These are phyloP conservation scores for Talaromyces sp. DNA, from an alignment of 2,329 filamentous ascomycete species.

Conservation along the genomic window DNA sequence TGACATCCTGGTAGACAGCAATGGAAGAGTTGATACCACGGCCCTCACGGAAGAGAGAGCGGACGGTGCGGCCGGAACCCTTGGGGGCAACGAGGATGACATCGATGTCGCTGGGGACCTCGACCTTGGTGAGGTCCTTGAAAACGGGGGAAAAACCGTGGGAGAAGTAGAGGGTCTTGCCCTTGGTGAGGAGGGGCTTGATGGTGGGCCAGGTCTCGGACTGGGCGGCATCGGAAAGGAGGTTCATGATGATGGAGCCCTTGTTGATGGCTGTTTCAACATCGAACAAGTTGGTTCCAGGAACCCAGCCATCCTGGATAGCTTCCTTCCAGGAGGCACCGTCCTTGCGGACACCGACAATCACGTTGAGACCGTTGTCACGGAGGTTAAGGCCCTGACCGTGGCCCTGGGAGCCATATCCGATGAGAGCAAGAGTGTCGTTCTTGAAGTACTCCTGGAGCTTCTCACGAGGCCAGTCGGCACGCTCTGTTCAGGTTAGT, in stretches of 20 bases:
- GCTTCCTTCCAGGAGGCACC: conserved; percentile 98
- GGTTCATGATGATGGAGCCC: conserved; percentile 97
- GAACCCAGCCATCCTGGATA: conserved; percentile 92
- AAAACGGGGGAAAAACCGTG: conserved; percentile 99
- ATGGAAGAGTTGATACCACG: conserved; percentile 99
- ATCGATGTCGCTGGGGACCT: conserved; percentile 90
- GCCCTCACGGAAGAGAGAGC: conserved; percentile 97
- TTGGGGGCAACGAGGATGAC: conserved; percentile 99
- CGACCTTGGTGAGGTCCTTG: conserved; percentile 98
- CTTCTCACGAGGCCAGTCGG: conserved; percentile 98
- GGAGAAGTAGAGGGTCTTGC: conserved; percentile 99
- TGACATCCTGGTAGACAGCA: conserved; percentile 97
- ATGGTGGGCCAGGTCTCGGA: conserved; percentile 97
- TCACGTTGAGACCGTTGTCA: conserved; percentile 99
- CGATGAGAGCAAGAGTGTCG: conserved; percentile 97
- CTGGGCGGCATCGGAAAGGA: conserved; percentile 95
- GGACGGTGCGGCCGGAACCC: conserved; percentile 97
- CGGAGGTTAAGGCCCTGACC: conserved; percentile 99
- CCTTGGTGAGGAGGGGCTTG: conserved; percentile 97
- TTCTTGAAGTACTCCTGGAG: conserved; percentile 99
- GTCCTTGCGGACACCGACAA: conserved; percentile 96
- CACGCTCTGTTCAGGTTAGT: conserved; percentile 64
- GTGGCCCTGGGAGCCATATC: conserved; percentile 97
- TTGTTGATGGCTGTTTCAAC: conserved; percentile 91
- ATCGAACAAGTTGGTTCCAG: conserved; percentile 98